These are phyloP conservation scores for Asterochloris erici DNA, from an alignment of 139 green algal species.

Conservation along the genomic window DNA sequence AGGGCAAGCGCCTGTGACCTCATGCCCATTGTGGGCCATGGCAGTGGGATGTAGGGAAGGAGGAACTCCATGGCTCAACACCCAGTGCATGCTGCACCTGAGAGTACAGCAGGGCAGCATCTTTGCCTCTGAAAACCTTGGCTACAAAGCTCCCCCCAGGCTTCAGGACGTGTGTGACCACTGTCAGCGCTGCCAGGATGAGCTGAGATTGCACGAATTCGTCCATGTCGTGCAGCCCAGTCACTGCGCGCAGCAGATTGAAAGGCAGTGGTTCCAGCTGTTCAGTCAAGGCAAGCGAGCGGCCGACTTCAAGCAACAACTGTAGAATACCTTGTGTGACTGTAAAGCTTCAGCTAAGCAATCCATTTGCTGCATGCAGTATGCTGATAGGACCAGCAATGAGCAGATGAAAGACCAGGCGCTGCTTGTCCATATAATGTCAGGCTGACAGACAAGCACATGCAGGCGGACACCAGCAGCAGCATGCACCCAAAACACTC, in stretches of 20 bases:
- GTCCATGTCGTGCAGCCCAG: constrained; percentile 98
- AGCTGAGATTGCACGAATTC: constrained; percentile 95
- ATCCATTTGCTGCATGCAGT: too few relatives aligned
- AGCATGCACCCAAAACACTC: not conserved
- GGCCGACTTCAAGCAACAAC: too few relatives aligned
- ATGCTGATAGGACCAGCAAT: too few relatives aligned
- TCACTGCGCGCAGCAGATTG: constrained; percentile 67
- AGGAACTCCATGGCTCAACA: not conserved
- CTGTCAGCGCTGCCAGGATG: constrained; percentile 85
- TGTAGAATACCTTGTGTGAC: too few relatives aligned
- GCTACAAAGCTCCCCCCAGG: constrained; percentile 90
- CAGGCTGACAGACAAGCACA: not conserved
- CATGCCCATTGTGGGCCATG: not conserved
- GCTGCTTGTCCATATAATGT: not conserved
- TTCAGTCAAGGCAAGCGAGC: too few relatives aligned
- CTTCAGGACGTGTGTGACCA: constrained; percentile 80
- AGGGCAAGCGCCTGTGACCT: not conserved
- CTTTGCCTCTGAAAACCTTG: constrained; percentile 91
- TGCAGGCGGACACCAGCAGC: not conserved
- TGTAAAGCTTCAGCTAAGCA: too few relatives aligned
- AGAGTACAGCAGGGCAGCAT: constrained; percentile 88
- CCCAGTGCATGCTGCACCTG: constrained; percentile 43
- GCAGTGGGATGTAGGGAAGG: not conserved
- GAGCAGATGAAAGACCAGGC: too few relatives aligned
- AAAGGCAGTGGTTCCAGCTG: too few relatives aligned